phyloP scores from a whole-genome alignment of 768 basidiomycete genomes.

The Clitopilus passeckerianus region DNA sequence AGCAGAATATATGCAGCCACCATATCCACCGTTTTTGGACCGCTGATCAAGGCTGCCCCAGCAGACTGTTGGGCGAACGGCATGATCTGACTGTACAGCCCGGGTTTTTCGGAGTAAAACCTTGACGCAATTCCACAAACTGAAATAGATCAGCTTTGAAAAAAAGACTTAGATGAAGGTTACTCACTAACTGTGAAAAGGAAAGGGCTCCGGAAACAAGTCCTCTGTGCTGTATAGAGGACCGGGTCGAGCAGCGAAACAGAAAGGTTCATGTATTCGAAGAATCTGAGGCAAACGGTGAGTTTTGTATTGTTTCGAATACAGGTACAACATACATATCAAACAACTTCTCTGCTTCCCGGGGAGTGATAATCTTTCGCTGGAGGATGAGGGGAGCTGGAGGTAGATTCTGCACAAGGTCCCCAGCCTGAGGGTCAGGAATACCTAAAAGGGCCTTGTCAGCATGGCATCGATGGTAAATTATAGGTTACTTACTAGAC shows the following conservation, averaged over 20 bases:
- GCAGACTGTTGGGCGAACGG: conserved; percentile 74
- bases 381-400: conserved; percentile 60
- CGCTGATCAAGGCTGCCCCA: conserved; percentile 70
- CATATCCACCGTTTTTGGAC: conserved; percentile 79
- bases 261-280: conserved; percentile 74
- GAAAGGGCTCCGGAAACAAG: conserved; percentile 83
- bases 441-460: conserved; percentile 18
- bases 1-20: conserved; percentile 79
- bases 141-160: conserved; percentile 19
- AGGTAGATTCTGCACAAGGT: conserved; percentile 32
- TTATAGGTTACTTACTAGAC: conserved; percentile 36
- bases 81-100: conserved; percentile 68
- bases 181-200: conserved; percentile 85
- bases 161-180: neutral
- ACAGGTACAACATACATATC: conserved; percentile 43
- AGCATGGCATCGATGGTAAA: conserved; percentile 1
- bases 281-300: conserved; percentile 45
- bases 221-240: conserved; percentile 79
- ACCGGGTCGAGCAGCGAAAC: conserved; percentile 76
- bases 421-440: conserved; percentile 22
- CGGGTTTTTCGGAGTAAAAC: conserved; percentile 67
- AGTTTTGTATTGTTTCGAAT: neutral
- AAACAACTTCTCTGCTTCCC: conserved; percentile 70
- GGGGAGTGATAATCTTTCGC: conserved; percentile 54
- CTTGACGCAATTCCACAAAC: conserved; percentile 88